A percentile compares a stretch with the other conserved stretches of the same genome.
Conservation (phyloP, 768 basidiomycete genomes). For the Albatrellus ellisii region DNA sequence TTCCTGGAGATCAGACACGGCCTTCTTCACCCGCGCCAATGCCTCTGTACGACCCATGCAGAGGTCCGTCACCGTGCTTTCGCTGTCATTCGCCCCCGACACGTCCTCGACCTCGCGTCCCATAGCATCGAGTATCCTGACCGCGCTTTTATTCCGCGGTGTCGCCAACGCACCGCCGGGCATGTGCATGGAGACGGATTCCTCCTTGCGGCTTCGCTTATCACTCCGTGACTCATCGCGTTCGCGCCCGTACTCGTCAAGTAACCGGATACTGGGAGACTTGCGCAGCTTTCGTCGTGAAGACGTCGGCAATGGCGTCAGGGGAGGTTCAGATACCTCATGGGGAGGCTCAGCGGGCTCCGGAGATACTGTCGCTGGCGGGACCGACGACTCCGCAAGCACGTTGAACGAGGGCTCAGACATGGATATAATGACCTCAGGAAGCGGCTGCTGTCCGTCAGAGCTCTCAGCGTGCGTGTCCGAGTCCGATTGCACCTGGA, state of each 20-base stretch:
- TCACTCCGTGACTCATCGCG: slow-evolving; percentile 11
- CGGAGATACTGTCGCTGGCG: background rate
- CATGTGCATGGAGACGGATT: slow-evolving; percentile 10
- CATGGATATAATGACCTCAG: slow-evolving; percentile 1
- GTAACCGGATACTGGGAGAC: slow-evolving; percentile 42
- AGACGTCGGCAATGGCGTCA: slow-evolving; percentile 17
- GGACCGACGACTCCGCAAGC: slow-evolving; percentile 7
- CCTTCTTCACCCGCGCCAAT: slow-evolving; percentile 41
- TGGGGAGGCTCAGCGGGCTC: background rate
- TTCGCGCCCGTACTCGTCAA: slow-evolving; percentile 53
- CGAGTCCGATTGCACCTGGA: too few species aligned
- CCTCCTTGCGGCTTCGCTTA: slow-evolving; percentile 13
- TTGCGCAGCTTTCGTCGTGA: slow-evolving; percentile 27
- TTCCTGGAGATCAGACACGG: slow-evolving; percentile 41
- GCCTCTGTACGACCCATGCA: slow-evolving; percentile 34
- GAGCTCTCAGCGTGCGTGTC: too few species aligned
- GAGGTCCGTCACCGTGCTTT: slow-evolving; percentile 11
- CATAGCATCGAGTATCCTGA: slow-evolving; percentile 60
- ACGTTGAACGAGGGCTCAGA: slow-evolving; percentile 11
- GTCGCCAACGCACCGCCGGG: slow-evolving; percentile 11
- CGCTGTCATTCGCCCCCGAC: slow-evolving; percentile 14
- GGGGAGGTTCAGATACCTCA: slow-evolving; percentile 1
- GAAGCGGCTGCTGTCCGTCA: slow-evolving; percentile 3
- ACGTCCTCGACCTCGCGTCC: slow-evolving; percentile 40
- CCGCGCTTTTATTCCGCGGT: slow-evolving; percentile 25